Conservation (phyloP, 306 rosid genomes). For the Citrullus mucosospermus region DNA sequence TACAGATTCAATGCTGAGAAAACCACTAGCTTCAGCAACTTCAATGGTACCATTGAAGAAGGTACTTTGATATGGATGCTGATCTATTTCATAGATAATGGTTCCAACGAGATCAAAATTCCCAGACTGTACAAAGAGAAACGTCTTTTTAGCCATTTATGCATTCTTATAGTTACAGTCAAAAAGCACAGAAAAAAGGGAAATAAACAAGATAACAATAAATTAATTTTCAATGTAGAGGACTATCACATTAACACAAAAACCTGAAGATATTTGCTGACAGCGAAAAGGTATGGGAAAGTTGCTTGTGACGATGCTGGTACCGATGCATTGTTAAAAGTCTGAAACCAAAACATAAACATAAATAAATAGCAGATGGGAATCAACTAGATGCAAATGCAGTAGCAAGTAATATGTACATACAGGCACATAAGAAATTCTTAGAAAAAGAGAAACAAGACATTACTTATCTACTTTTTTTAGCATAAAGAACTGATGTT, state of each 20-base stretch:
- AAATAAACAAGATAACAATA: background rate
- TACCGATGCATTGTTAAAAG: constrained; percentile 63
- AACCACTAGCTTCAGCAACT: constrained; percentile 63
- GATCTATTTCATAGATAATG: constrained; percentile 71
- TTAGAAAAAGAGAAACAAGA: background rate
- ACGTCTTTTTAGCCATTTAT: background rate
- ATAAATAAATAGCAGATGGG: background rate
- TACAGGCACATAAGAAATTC: background rate
- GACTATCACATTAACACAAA: background rate
- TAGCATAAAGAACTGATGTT: background rate
- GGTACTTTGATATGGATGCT: constrained; percentile 67
- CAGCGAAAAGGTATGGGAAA: constrained; percentile 75
- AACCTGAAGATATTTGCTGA: constrained; percentile 95
- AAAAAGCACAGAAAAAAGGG: background rate
- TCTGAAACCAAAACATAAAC: constrained; percentile 29
- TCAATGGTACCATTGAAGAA: constrained; percentile 86
- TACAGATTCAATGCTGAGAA: constrained; percentile 77
- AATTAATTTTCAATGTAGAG: background rate
- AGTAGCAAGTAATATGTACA: background rate
- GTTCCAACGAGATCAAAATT: constrained; percentile 83
- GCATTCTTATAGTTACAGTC: background rate
- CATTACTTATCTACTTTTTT: background rate
- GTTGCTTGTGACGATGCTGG: constrained; percentile 79
- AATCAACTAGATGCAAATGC: background rate
- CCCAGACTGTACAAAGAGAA: constrained; percentile 56